These are phyloP conservation scores for Meira nashicola DNA, from an alignment of 1,284 basidiomycete genomes.

Conservation along the genomic window DNA sequence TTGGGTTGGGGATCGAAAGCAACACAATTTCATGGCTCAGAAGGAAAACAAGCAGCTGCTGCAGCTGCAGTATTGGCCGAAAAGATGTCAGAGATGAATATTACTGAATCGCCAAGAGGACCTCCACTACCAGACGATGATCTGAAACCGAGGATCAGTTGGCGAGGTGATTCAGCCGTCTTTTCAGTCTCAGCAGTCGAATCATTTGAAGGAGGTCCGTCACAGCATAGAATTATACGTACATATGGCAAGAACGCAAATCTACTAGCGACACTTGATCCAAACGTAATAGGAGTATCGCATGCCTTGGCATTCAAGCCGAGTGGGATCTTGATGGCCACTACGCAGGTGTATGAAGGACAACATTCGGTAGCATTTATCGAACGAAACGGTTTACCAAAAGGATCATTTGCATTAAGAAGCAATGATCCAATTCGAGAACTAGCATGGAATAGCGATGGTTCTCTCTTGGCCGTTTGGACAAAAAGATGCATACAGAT, in stretches of 20 bases:
- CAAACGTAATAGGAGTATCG: constrained; percentile 71
- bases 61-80: constrained; percentile 44
- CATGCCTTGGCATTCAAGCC: constrained; percentile 80
- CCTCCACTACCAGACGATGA: constrained; percentile 65
- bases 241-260: constrained; percentile 61
- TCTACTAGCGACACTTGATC: constrained; percentile 79
- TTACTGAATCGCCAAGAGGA: constrained; percentile 26
- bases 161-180: constrained; percentile 86
- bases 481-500: constrained; percentile 69
- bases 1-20: constrained; percentile 97
- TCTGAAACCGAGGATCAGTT: constrained; percentile 68
- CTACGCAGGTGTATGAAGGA: constrained; percentile 62
- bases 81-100: not conserved
- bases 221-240: constrained; percentile 65
- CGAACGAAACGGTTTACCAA: constrained; percentile 7
- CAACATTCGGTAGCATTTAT: constrained; percentile 15
- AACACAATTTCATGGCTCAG: constrained; percentile 94
- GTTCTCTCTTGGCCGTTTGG: constrained; percentile 79
- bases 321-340: constrained; percentile 74
- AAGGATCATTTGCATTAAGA: constrained; percentile 22
- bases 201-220: constrained; percentile 16
- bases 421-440: constrained; percentile 61
- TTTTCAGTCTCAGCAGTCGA: constrained; percentile 77
- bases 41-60: constrained; percentile 77
- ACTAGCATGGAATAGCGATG: constrained; percentile 82